phyloP scores from a whole-genome alignment of 2,329 filamentous ascomycete species.

The Waltergamsia citrina region DNA sequence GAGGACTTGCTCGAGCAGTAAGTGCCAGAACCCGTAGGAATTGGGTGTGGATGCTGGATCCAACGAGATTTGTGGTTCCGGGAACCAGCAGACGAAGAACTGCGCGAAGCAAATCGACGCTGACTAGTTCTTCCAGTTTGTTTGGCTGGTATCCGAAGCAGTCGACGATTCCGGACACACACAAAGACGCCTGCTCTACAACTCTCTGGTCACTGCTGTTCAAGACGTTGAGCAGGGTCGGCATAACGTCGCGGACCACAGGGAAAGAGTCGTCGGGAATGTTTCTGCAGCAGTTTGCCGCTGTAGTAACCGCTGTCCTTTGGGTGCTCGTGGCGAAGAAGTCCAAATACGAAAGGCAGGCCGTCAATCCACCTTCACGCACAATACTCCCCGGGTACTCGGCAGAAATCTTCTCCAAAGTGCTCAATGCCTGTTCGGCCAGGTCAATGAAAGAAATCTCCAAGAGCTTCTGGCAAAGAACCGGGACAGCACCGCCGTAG shows the following conservation, averaged over 20 bases:
- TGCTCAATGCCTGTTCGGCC: slow-evolving; percentile 93
- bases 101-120: slow-evolving; percentile 74
- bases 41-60: slow-evolving; percentile 89
- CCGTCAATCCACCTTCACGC: slow-evolving; percentile 86
- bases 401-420: slow-evolving; percentile 91
- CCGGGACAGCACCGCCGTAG: slow-evolving; percentile 90
- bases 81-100: slow-evolving; percentile 82
- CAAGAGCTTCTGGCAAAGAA: slow-evolving; percentile 87
- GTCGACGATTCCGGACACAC: slow-evolving; percentile 91
- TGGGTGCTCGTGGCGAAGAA: slow-evolving; percentile 98
- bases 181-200: slow-evolving; percentile 91
- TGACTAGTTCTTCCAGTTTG: slow-evolving; percentile 88
- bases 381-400: slow-evolving; percentile 95
- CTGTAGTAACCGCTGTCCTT: slow-evolving; percentile 90
- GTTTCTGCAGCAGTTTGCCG: slow-evolving; percentile 96
- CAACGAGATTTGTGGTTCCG: slow-evolving; percentile 91
- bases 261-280: slow-evolving; percentile 89
- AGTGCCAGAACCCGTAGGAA: slow-evolving; percentile 89
- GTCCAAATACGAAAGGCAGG: slow-evolving; percentile 92
- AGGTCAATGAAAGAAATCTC: slow-evolving; percentile 97
- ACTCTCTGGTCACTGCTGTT: slow-evolving; percentile 92
- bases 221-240: slow-evolving; percentile 81
- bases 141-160: slow-evolving; percentile 85
- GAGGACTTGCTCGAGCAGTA: slow-evolving; percentile 79
- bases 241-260: slow-evolving; percentile 93